Percentiles rank a stretch among this genome's conserved stretches.
Evolutionary conservation across 352 stramenopile genomes (phyloP).

Genomic region (Phytopythium cucurbitacearum): DNA sequence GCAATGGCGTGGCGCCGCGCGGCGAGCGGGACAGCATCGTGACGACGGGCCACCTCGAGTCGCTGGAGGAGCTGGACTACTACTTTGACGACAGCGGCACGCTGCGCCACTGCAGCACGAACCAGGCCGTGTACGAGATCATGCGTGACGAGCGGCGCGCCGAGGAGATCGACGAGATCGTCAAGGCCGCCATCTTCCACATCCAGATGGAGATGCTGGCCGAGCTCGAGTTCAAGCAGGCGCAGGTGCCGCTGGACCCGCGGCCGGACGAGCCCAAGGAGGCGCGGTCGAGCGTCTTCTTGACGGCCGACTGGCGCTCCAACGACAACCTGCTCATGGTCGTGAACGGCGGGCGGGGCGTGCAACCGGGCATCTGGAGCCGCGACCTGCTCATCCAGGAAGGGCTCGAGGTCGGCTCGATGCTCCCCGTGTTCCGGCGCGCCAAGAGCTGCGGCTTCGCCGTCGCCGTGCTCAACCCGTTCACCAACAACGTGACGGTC

Average conservation of each 20-base stretch:
- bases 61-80: slow-evolving; percentile 71
- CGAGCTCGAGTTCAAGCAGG: slow-evolving; percentile 72
- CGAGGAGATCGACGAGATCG: slow-evolving; percentile 69
- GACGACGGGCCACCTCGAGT: slow-evolving; percentile 64
- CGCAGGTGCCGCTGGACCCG: slow-evolving; percentile 54
- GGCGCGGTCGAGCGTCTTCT: slow-evolving; percentile 61
- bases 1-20: slow-evolving; percentile 12
- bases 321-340: slow-evolving; percentile 63
- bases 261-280: slow-evolving; percentile 60
- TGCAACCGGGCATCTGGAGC: slow-evolving; percentile 77
- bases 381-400: slow-evolving; percentile 73
- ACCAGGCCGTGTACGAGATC: slow-evolving; percentile 69
- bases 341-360: slow-evolving; percentile 61
- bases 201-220: slow-evolving; percentile 85
- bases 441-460: slow-evolving; percentile 40
- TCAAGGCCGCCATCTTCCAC: slow-evolving; percentile 81
- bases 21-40: slow-evolving; percentile 30
- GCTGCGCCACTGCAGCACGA: slow-evolving; percentile 63
- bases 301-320: slow-evolving; percentile 61
- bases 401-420: slow-evolving; percentile 67
- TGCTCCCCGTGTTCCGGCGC: slow-evolving; percentile 61
- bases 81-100: slow-evolving; percentile 72
- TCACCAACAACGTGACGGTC: slow-evolving; percentile 69
- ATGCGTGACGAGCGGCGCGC: slow-evolving; percentile 71
- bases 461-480: slow-evolving; percentile 66